A percentile compares a stretch with the other conserved stretches of the same genome.
Conservation (phyloP, 306 rosid genomes). For the Cucumis cinereus region DNA sequence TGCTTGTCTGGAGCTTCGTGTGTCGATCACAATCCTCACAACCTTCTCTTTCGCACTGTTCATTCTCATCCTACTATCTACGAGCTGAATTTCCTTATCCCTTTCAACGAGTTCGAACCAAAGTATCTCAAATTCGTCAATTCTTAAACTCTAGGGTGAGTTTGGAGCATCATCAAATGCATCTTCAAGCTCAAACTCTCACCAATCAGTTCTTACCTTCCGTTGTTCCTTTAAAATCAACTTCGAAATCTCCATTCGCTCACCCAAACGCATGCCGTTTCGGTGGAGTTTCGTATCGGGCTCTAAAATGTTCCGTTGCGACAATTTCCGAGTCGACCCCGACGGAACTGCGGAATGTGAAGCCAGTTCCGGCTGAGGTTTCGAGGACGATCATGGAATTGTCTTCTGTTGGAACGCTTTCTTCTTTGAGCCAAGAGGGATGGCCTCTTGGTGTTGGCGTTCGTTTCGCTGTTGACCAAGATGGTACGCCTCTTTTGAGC, state of each 20-base stretch:
- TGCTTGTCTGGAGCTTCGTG: neutral
- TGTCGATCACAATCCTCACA: neutral
- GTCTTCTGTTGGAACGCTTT: constrained; percentile 55
- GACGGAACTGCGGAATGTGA: constrained; percentile 26
- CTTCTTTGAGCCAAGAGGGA: constrained; percentile 42
- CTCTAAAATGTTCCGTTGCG: constrained; percentile 46
- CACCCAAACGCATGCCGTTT: constrained; percentile 11
- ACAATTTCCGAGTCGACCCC: constrained; percentile 32
- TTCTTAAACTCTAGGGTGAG: neutral
- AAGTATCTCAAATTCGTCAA: neutral
- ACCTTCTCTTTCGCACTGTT: neutral
- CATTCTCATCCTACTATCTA: neutral
- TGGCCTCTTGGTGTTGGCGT: constrained; percentile 77
- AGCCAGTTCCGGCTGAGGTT: constrained; percentile 74
- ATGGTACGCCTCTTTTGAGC: constrained; percentile 64
- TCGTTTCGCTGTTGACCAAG: constrained; percentile 53
- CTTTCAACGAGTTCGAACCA: neutral
- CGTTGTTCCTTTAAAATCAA: constrained; percentile 12
- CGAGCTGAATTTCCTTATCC: neutral
- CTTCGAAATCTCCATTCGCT: constrained; percentile 11
- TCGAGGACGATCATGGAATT: constrained; percentile 81
- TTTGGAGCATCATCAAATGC: constrained; percentile 19
- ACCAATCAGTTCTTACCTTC: constrained; percentile 19
- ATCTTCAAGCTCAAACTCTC: constrained; percentile 40
- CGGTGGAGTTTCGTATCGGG: constrained; percentile 8